Evolutionary conservation across 2,329 filamentous ascomycete species (phyloP).

Genomic region (Talaromyces sp.): DNA sequence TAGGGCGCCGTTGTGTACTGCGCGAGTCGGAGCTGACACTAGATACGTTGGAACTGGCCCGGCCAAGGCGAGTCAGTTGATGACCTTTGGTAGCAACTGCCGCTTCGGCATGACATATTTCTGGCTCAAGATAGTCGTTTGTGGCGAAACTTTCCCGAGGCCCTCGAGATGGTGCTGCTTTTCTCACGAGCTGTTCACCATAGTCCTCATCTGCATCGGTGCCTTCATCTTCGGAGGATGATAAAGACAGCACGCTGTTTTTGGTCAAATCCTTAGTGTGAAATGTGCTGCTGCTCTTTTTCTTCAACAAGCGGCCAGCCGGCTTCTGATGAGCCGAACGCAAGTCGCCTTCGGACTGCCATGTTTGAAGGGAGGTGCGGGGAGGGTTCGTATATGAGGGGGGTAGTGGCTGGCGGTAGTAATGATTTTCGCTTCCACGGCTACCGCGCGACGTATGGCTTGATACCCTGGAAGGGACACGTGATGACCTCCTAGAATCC

Average conservation of each 20-base stretch:
- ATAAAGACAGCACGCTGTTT: conserved; percentile 48
- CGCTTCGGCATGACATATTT: conserved; percentile 43
- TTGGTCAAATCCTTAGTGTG: conserved; percentile 42
- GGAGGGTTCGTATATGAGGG: conserved; percentile 18
- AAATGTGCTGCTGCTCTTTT: conserved; percentile 39
- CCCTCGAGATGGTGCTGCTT: conserved; percentile 17
- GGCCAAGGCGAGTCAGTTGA: conserved; percentile 29
- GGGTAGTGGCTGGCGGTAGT: conserved; percentile 24
- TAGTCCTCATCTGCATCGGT: conserved; percentile 3
- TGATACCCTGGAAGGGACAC: conserved; percentile 19
- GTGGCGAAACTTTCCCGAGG: conserved; percentile 40
- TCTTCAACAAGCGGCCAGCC: conserved; percentile 28
- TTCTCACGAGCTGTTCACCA: conserved; percentile 17
- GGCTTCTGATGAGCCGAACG: conserved; percentile 8
- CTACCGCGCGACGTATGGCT: conserved; percentile 26
- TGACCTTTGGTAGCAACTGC: conserved; percentile 32
- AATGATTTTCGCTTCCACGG: conserved; percentile 27
- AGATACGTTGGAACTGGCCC: conserved; percentile 22
- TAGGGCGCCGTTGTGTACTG: conserved; percentile 12
- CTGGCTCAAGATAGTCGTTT: conserved; percentile 41
- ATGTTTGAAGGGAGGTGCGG: conserved; percentile 22
- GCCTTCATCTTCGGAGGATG: conserved; percentile 42
- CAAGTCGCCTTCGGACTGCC: conserved; percentile 22
- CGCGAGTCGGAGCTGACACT: conserved; percentile 25
- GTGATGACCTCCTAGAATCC: conserved; percentile 7